Evolutionary conservation across 345 rosid genomes (phyloP).

Genomic region (Carallia pectinifolia): DNA sequence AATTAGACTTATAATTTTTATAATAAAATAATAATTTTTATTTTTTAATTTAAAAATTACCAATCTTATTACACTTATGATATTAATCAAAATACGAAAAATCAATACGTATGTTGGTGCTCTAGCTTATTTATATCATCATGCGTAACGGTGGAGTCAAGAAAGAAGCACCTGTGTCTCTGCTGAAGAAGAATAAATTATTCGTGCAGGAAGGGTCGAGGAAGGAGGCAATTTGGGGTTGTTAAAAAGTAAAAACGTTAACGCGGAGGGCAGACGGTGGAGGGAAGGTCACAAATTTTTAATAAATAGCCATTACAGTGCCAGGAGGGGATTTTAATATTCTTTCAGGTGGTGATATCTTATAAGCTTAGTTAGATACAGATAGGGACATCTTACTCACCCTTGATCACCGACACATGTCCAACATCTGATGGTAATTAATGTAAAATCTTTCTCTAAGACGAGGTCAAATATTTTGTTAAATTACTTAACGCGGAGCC

Average conservation of each 20-base stretch:
- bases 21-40: no score
- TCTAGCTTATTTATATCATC: no score
- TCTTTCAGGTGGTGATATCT: neutral
- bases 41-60: no score
- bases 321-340: neutral
- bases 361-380: neutral
- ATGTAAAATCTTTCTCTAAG: neutral
- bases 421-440: neutral
- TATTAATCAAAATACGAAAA: no score
- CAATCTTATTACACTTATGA: no score
- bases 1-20: no score
- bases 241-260: conserved; percentile 15
- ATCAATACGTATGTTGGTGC: no score
- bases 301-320: no score
- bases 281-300: conserved; percentile 16
- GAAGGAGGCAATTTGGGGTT: conserved; percentile 11
- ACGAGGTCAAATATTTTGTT: neutral
- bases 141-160: no score
- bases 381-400: conserved; percentile 27
- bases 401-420: conserved; percentile 19
- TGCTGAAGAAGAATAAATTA: neutral
- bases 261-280: conserved; percentile 26
- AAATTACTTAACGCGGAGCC: conserved; percentile 8
- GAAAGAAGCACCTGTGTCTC: no score
- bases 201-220: no score